Conservation (phyloP, 129 eudicot genomes). For the Artemisia argyi region DNA sequence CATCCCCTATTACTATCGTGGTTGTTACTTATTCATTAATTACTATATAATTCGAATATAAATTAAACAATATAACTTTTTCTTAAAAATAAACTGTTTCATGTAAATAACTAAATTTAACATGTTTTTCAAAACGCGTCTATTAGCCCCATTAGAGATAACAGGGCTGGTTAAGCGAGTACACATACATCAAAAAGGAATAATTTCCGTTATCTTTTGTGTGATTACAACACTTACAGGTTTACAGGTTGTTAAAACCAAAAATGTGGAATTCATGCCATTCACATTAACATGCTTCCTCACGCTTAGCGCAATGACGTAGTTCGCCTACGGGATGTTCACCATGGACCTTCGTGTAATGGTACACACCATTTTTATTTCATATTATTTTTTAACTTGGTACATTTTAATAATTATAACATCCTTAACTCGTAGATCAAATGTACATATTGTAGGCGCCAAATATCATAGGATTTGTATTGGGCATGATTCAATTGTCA, state of each 20-base stretch:
- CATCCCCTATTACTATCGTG: slow-evolving; percentile 72
- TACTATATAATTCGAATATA: neutral
- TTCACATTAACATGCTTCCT: slow-evolving; percentile 70
- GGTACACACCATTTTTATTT: slow-evolving; percentile 28
- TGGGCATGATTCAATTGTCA: slow-evolving; percentile 69
- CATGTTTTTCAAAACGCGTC: too few relatives aligned
- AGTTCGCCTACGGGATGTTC: slow-evolving; percentile 71
- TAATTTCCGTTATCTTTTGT: neutral
- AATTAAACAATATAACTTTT: neutral
- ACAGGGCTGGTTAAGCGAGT: neutral
- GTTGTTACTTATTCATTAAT: slow-evolving; percentile 29
- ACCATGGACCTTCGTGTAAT: slow-evolving; percentile 56
- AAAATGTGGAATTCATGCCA: slow-evolving; percentile 84
- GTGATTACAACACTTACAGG: slow-evolving; percentile 18
- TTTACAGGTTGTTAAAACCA: slow-evolving; percentile 68
- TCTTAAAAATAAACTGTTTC: too few relatives aligned
- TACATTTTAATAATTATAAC: too few relatives aligned
- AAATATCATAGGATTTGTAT: slow-evolving; percentile 56
- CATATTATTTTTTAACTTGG: neutral
- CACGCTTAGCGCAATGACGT: slow-evolving; percentile 70
- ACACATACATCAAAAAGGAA: neutral
- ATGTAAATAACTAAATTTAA: too few relatives aligned
- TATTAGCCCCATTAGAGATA: too few relatives aligned
- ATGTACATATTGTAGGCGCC: slow-evolving; percentile 52
- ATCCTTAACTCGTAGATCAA: neutral